Evolutionary conservation across 441 rosid genomes (phyloP).

Genomic region (Adansonia madagascariensis): DNA sequence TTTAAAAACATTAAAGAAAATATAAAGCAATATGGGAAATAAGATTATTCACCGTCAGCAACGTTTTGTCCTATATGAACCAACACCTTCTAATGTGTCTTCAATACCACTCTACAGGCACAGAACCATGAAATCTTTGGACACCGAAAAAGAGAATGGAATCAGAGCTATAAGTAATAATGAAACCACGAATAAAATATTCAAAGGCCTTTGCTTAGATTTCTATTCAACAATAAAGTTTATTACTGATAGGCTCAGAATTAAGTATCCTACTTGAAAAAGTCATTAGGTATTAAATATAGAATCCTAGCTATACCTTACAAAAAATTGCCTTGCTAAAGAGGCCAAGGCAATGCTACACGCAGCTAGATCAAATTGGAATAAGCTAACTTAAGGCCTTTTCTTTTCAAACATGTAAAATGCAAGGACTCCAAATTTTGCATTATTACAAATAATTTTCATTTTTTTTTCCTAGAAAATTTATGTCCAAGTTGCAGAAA

Average conservation of each 20-base stretch:
- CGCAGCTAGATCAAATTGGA: background rate
- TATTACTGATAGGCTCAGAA: background rate
- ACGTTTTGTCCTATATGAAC: background rate
- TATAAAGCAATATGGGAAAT: background rate
- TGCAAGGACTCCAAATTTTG: background rate
- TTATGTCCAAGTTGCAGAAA: background rate
- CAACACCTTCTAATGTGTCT: background rate
- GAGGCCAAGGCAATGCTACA: background rate
- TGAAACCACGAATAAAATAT: background rate
- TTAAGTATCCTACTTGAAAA: background rate
- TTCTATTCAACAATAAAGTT: background rate
- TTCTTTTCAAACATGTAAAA: background rate
- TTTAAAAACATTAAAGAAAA: constrained; percentile 12
- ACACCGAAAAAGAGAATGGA: background rate
- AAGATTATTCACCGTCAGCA: background rate
- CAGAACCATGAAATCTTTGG: background rate
- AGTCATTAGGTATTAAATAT: background rate
- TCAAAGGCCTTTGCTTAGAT: background rate
- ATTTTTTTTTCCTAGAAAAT: background rate
- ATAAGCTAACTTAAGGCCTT: background rate
- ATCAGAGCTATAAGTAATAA: background rate
- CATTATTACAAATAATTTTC: background rate
- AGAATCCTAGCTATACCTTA: background rate
- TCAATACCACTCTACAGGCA: background rate
- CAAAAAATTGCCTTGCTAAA: background rate